Percentiles rank a stretch among this genome's conserved stretches.
These are phyloP conservation scores for Aspergillus heteromorphus DNA, from an alignment of 495 filamentous ascomycete species.

Conservation along the genomic window DNA sequence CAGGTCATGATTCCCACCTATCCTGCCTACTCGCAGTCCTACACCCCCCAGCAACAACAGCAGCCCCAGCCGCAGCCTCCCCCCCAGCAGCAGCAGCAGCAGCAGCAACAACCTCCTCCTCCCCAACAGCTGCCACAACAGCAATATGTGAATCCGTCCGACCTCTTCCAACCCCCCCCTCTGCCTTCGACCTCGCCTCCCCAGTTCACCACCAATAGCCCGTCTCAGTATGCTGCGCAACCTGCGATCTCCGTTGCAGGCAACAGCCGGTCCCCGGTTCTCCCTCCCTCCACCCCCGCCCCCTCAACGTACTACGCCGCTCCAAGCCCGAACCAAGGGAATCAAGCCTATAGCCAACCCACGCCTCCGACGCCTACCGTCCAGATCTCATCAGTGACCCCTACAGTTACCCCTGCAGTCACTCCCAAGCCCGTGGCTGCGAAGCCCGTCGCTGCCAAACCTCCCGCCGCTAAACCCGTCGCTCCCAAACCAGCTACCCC, in stretches of 20 bases:
- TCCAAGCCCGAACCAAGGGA: constrained; percentile 10
- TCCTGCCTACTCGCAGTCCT: constrained; percentile 27
- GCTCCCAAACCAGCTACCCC: not conserved
- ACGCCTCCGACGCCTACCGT: not conserved
- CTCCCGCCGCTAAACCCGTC: constrained; percentile 3
- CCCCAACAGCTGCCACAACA: constrained; percentile 24
- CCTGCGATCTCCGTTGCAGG: constrained; percentile 19
- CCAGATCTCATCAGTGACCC: not conserved
- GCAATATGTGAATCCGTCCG: constrained; percentile 42
- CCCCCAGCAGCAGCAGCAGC: constrained; percentile 19
- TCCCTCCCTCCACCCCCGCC: constrained; percentile 14
- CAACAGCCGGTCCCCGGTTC: constrained; percentile 17
- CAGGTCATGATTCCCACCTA: constrained; percentile 34
- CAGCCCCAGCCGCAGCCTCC: constrained; percentile 15
- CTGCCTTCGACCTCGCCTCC: constrained; percentile 28
- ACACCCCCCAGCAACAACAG: constrained; percentile 19
- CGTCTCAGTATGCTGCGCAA: constrained; percentile 26
- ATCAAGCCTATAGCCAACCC: constrained; percentile 6
- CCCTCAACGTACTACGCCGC: constrained; percentile 12
- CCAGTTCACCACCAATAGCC: constrained; percentile 17
- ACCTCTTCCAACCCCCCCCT: constrained; percentile 35
- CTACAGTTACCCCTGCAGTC: not conserved
- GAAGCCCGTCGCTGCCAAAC: not conserved
- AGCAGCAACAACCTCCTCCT: constrained; percentile 16
- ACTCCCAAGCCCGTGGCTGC: not conserved